phyloP scores from a whole-genome alignment of 768 basidiomycete species.

The Leccinellum albellum region DNA sequence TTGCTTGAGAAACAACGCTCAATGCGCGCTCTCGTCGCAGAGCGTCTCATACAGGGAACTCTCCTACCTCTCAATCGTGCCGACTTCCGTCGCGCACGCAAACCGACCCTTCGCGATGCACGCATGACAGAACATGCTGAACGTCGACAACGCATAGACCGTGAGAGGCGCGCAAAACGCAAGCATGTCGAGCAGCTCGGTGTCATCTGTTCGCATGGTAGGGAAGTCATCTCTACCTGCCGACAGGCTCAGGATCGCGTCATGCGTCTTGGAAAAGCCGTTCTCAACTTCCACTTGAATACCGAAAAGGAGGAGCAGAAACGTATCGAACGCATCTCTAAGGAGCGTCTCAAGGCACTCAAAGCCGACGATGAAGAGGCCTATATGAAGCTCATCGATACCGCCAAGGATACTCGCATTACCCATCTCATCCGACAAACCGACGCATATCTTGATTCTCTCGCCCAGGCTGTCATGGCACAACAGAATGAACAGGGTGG shows the following conservation, averaged over 20 bases:
- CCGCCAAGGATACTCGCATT: constrained; percentile 98
- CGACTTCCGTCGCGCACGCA: constrained; percentile 85
- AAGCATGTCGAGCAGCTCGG: constrained; percentile 93
- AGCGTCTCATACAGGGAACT: constrained; percentile 82
- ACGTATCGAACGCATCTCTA: constrained; percentile 89
- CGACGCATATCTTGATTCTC: constrained; percentile 89
- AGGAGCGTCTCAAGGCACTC: constrained; percentile 96
- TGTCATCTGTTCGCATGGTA: constrained; percentile 82
- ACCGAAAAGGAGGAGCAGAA: constrained; percentile 99
- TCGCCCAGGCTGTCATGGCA: constrained; percentile 88
- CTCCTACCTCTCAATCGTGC: constrained; percentile 87
- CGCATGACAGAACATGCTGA: constrained; percentile 87
- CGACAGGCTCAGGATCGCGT: constrained; percentile 62
- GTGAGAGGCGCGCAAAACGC: constrained; percentile 92
- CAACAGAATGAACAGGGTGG: constrained; percentile 76
- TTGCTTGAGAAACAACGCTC: constrained; percentile 90
- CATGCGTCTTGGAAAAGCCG: constrained; percentile 63
- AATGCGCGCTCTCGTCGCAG: constrained; percentile 80
- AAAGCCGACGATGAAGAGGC: constrained; percentile 99
- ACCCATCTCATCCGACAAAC: constrained; percentile 94
- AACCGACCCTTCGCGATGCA: constrained; percentile 84
- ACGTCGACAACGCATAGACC: constrained; percentile 85
- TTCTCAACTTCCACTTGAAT: constrained; percentile 78
- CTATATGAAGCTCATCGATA: constrained; percentile 99
- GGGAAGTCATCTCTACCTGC: constrained; percentile 65